Percentiles rank a stretch among this genome's conserved stretches.
phyloP scores from a whole-genome alignment of 768 basidiomycete genomes.

The Hemileccinum rubropunctum region DNA sequence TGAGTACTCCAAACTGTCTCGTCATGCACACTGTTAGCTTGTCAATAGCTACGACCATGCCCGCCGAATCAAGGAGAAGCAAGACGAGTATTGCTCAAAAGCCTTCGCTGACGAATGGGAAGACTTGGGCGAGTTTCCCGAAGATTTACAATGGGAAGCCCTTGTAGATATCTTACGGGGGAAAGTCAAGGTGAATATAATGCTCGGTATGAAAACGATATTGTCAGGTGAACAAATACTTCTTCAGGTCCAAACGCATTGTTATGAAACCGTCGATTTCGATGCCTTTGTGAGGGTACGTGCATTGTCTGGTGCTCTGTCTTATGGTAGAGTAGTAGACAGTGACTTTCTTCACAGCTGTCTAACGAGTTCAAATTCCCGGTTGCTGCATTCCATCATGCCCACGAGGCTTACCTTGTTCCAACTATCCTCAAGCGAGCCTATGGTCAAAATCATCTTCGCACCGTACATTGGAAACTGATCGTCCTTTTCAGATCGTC shows the following conservation, averaged over 20 bases:
- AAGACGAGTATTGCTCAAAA: slow-evolving; percentile 63
- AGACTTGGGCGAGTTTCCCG: slow-evolving; percentile 55
- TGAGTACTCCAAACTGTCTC: not conserved
- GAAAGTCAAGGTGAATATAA: slow-evolving; percentile 56
- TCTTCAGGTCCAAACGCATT: slow-evolving; percentile 44
- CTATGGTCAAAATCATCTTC: slow-evolving; percentile 42
- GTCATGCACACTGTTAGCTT: not conserved
- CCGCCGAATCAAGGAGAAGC: slow-evolving; percentile 57
- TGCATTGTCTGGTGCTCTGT: not conserved
- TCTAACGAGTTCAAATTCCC: slow-evolving; percentile 82
- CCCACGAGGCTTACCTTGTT: slow-evolving; percentile 80
- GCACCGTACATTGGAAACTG: not conserved
- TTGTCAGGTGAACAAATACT: not conserved
- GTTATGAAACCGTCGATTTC: slow-evolving; percentile 68
- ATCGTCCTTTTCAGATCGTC: slow-evolving; percentile 31
- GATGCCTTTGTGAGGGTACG: slow-evolving; percentile 62
- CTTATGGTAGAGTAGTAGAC: not conserved
- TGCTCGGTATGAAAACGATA: too few species aligned
- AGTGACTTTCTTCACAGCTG: slow-evolving; percentile 37
- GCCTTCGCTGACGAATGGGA: slow-evolving; percentile 46
- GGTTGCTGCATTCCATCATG: slow-evolving; percentile 75
- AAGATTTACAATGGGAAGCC: slow-evolving; percentile 67
- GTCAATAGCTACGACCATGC: slow-evolving; percentile 56
- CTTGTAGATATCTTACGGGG: slow-evolving; percentile 72
- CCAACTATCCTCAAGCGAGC: slow-evolving; percentile 69